These are phyloP conservation scores for Eucalyptus paniculata DNA, from an alignment of 345 rosid genomes.

Conservation along the genomic window DNA sequence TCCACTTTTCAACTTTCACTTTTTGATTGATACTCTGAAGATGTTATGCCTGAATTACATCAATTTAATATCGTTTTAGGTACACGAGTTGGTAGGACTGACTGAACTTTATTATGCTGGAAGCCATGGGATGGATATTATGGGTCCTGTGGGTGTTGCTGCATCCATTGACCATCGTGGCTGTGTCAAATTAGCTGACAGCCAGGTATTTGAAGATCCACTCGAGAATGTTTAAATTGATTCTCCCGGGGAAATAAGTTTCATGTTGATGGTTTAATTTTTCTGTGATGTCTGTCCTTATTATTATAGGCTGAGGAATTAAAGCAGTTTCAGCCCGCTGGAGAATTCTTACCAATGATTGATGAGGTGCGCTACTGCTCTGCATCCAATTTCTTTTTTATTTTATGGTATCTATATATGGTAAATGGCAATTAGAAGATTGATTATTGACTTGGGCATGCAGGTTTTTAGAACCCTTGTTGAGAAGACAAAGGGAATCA, in stretches of 20 bases:
- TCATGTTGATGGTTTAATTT: background rate
- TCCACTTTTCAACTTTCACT: background rate
- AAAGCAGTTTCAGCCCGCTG: slow-evolving; percentile 81
- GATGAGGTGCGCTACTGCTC: slow-evolving; percentile 31
- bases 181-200: slow-evolving; percentile 39
- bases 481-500: slow-evolving; percentile 45
- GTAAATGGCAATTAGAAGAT: background rate
- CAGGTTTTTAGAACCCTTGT: slow-evolving; percentile 74
- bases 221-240: background rate
- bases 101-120: slow-evolving; percentile 94
- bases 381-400: background rate
- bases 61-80: slow-evolving; percentile 30
- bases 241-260: background rate
- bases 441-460: background rate
- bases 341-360: slow-evolving; percentile 66
- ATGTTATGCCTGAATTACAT: background rate
- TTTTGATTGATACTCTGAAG: background rate
- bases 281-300: background rate
- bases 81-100: slow-evolving; percentile 73
- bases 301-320: slow-evolving; percentile 51
- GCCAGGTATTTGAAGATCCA: slow-evolving; percentile 20
- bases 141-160: slow-evolving; percentile 36
- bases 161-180: slow-evolving; percentile 20
- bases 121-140: slow-evolving; percentile 98
- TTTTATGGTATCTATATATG: background rate